Base-by-base conservation (phyloP, 2,329 filamentous ascomycete species). In the Proliferodiscus dingleyae region DNA sequence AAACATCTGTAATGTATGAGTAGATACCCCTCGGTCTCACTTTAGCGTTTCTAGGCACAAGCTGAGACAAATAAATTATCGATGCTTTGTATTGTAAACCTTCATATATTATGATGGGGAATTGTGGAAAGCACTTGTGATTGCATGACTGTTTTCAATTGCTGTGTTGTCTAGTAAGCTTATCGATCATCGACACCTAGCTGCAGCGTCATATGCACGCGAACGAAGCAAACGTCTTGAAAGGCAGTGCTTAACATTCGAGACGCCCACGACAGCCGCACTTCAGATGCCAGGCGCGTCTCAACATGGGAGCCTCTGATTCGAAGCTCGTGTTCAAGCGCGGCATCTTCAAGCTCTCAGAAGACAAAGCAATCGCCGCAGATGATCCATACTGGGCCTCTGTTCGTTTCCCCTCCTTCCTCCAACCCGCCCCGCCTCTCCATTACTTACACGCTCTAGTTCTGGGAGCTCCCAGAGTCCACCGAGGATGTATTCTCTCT, bases 241-340 rank as follows among this genome's bases (percentile, higher is more conserved):
- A 26, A 3, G 23, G 26, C 37, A 5, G 21, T 4, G 5, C 21
- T 29, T 18, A 23, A 11, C 16, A n/a, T 32, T 23, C 37, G 32
- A 28, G 19, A 37, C 22, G 37, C 23, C 15, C 21, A 39, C 33
- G 15, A 41, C 24, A 15, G 41, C 33, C 49, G 19, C 38, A 48
- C 50, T 38, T 51, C 51, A 48, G 33, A 62, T 62, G 58, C 52
- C 34, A 52, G 43, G 15, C 43, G 32, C 52, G 54, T 47, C 19
- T 19, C 34, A 46, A 42, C 32, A 98, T 98, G 93, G 93, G 93
- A 69, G 91, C 91, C 65, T 96, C 91, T 70, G 91, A 97, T 72
- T 97, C 91, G 62, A 97, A 97, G 78, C 83, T 97, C 64, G 89
- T 91, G 64, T 97, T 98, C 78, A 97, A 96, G 71, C 88, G 95